Evolutionary conservation across 345 rosid species (phyloP), one percentile per base, ranked within the genome.

Genomic region (Murraya koenigii): DNA sequence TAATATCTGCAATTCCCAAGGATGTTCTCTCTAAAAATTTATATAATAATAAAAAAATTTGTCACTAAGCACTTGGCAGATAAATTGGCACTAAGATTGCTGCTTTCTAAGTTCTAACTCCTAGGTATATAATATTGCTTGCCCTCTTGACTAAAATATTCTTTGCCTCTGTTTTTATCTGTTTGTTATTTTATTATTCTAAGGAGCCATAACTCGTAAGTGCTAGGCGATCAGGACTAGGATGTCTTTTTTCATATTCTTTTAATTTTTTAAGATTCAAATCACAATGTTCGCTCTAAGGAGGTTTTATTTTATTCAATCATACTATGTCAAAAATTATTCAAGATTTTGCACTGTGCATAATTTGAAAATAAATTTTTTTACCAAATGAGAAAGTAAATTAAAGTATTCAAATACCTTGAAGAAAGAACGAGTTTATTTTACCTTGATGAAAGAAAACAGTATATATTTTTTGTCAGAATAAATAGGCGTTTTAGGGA

Each of bases 31-130:
- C 77, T 66, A 74, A 71, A 60, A 77, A 59, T 69, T 3, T 49
- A 49, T 41, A 75, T 11, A 35, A 65, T 80, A 78, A 78, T 3
- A 79, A 76, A 83, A 60, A 39, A 66, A 79, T 80, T 85, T 88
- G 92, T 88, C 87, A 63, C 75, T 74, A 84, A 81, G 86, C 84
- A 78, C 67, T 88, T 90, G 92, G 88, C 88, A 75, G 63, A 61
- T 0, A 44, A 44, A 44, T 58, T 75, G 70, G 61, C 77, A 79
- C 38, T 80, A 71, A 77, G 83, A 77, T 84, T 78, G 79, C 66
- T 77, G 78, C 38, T 67, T 75, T 87, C 85, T 86, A 89, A 87
- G 89, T 87, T 85, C 86, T 87, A 91, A 88, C 91, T 88, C 87
- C 89, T 69, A 87, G 86, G 90, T 65, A 79, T 71, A n/a, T n/a